Conservation (phyloP, 2,329 filamentous ascomycete genomes). For the Ceratocystis cubensis region DNA sequence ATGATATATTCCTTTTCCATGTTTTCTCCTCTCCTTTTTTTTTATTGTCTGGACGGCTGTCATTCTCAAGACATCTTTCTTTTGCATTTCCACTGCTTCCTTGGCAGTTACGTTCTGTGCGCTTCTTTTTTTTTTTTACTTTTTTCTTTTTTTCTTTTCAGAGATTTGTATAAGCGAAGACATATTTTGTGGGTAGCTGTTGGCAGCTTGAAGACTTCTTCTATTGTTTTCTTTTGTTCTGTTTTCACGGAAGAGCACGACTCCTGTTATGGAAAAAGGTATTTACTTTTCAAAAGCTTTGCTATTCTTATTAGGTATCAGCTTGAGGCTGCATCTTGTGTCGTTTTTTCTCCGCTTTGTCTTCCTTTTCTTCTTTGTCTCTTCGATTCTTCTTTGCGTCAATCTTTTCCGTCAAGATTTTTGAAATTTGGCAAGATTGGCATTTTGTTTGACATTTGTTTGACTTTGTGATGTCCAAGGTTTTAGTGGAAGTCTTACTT, state of each 20-base stretch:
- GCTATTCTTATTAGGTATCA: slow-evolving; percentile 1
- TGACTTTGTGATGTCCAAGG: neutral
- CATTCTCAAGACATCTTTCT: neutral
- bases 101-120: neutral
- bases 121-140: neutral
- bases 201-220: neutral
- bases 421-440: neutral
- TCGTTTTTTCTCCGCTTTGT: slow-evolving; percentile 10
- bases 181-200: neutral
- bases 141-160: neutral
- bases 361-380: slow-evolving; percentile 4
- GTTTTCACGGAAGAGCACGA: slow-evolving; percentile 5
- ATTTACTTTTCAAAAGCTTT: slow-evolving; percentile 8
- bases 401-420: neutral
- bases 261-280: slow-evolving; percentile 3
- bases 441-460: slow-evolving; percentile 18
- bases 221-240: neutral
- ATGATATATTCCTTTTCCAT: neutral
- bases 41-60: neutral
- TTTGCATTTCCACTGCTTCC: neutral
- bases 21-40: neutral
- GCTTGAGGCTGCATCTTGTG: slow-evolving; percentile 5
- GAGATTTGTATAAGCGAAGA: slow-evolving; percentile 7
- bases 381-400: slow-evolving; percentile 13
- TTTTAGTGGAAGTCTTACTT: neutral